phyloP scores from a whole-genome alignment of 306 rosid species.

The Cajanus cajan region DNA sequence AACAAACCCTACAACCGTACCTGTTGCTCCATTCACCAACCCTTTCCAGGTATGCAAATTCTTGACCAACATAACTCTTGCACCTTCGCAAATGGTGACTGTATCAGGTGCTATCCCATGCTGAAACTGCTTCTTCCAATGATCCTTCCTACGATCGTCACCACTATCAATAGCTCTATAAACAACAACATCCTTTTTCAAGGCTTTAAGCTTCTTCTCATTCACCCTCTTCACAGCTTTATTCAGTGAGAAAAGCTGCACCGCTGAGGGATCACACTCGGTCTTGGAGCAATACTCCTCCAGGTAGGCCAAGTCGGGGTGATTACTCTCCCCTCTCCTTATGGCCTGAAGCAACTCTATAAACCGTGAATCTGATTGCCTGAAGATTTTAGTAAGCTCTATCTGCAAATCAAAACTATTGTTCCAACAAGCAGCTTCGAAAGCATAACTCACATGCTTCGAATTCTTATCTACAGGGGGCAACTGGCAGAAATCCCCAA shows the following conservation, averaged over 20 bases:
- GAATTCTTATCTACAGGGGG: conserved; percentile 28
- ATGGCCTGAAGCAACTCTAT: conserved; percentile 53
- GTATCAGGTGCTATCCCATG: conserved; percentile 40
- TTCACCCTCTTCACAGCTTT: conserved; percentile 48
- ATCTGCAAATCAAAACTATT: conserved; percentile 47
- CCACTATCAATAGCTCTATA: conserved; percentile 47
- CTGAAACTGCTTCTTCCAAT: conserved; percentile 38
- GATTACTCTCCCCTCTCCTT: conserved; percentile 48
- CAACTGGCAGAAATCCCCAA: conserved; percentile 71
- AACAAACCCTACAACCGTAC: conserved; percentile 41
- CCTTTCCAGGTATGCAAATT: conserved; percentile 39
- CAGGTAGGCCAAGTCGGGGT: conserved; percentile 28
- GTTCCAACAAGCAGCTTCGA: conserved; percentile 60
- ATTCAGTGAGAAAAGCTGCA: conserved; percentile 46
- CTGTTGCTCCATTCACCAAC: conserved; percentile 61
- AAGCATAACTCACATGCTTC: conserved; percentile 38
- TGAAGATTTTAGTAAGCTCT: conserved; percentile 46
- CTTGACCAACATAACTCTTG: conserved; percentile 62
- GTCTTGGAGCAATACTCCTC: conserved; percentile 26
- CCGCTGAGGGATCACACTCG: conserved; percentile 40
- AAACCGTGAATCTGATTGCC: conserved; percentile 49
- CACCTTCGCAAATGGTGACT: conserved; percentile 42
- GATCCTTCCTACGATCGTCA: conserved; percentile 1
- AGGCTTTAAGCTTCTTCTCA: conserved; percentile 36
- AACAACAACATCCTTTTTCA: conserved; percentile 29